These are phyloP conservation scores for Umbellularia californica DNA, from an alignment of 164 flowering plant genomes.

Conservation along the genomic window DNA sequence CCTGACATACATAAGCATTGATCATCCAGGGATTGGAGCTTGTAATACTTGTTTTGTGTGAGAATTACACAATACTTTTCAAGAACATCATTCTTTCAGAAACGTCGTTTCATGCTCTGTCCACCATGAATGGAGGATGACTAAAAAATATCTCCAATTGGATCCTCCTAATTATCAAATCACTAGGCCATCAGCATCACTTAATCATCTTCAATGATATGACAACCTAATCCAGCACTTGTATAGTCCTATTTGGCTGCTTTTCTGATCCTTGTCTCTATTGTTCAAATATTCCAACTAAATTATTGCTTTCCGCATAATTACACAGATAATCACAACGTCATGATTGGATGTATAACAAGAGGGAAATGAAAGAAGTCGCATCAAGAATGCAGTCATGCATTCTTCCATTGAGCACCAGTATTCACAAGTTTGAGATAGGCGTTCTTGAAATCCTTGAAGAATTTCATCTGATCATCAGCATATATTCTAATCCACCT, in stretches of 20 bases:
- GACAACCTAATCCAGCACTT: neutral
- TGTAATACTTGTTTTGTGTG: neutral
- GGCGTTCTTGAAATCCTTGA: slow-evolving; percentile 68
- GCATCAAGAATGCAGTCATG: slow-evolving; percentile 11
- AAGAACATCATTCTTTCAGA: neutral
- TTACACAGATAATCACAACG: too few species aligned
- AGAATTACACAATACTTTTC: neutral
- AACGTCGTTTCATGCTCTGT: neutral
- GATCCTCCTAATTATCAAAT: too few species aligned
- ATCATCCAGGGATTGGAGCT: neutral
- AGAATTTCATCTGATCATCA: slow-evolving; percentile 54
- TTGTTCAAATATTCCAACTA: neutral
- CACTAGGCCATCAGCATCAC: neutral
- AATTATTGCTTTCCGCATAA: neutral
- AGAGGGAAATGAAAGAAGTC: neutral
- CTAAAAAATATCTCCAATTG: neutral
- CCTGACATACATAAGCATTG: neutral
- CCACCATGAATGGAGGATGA: neutral
- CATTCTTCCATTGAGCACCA: slow-evolving; percentile 70
- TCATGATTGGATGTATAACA: neutral
- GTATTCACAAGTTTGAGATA: slow-evolving; percentile 75
- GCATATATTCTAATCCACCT: slow-evolving; percentile 88
- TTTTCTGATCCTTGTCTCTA: neutral
- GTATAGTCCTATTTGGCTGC: too few species aligned
- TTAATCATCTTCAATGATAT: neutral